Evolutionary conservation across 805 yeast species (phyloP).

Genomic region (Hanseniaspora clermontiae): DNA sequence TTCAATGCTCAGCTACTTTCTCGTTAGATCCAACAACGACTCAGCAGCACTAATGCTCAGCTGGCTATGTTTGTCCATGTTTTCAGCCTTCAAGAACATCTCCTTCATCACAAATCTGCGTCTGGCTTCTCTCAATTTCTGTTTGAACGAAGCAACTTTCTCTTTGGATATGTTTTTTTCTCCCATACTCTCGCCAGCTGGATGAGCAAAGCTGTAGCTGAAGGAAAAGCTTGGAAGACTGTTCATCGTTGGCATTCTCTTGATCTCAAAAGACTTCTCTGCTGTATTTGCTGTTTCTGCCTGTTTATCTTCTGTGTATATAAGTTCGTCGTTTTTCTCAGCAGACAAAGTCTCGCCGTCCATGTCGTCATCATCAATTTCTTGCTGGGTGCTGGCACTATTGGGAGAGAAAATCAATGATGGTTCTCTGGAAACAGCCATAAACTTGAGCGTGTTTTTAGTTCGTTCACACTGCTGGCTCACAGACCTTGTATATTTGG

Average conservation of each 20-base stretch:
- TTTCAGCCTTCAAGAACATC: neutral
- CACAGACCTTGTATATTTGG: slow-evolving; percentile 4
- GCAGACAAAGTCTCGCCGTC: neutral
- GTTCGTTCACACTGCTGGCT: slow-evolving; percentile 8
- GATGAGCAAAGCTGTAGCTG: slow-evolving; percentile 9
- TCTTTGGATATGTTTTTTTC: neutral
- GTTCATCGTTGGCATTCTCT: neutral
- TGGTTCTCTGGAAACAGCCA: neutral
- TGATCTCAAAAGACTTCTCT: neutral
- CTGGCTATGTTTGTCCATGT: slow-evolving; percentile 22
- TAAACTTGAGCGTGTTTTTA: slow-evolving; percentile 1
- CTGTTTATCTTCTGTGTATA: neutral
- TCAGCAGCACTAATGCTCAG: slow-evolving; percentile 29
- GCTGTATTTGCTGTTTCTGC: neutral
- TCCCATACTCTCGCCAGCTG: neutral
- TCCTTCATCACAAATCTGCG: neutral
- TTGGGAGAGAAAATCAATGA: neutral
- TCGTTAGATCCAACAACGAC: slow-evolving; percentile 22
- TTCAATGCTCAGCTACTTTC: neutral
- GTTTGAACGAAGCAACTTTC: neutral
- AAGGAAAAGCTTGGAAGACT: slow-evolving; percentile 11
- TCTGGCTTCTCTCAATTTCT: neutral
- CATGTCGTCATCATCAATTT: neutral
- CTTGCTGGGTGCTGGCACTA: neutral
- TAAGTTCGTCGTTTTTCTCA: neutral